These are phyloP conservation scores for Beauveria varroae DNA, from an alignment of 2,329 filamentous ascomycete species.

Conservation along the genomic window DNA sequence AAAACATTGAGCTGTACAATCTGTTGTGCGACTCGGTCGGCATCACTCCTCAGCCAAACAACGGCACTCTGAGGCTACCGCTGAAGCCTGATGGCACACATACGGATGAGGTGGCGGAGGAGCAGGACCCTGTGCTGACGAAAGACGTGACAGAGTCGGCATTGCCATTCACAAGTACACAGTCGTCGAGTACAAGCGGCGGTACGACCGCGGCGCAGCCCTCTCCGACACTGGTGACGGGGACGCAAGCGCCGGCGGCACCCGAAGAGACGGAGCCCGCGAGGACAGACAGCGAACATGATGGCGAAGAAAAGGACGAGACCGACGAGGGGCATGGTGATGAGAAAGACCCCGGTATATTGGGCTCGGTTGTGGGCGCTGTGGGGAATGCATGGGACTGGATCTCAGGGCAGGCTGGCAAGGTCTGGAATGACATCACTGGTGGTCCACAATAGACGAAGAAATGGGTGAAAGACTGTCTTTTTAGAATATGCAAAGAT, in stretches of 20 bases:
- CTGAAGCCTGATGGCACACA: slow-evolving; percentile 58
- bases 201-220: slow-evolving; percentile 9
- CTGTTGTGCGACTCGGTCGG: slow-evolving; percentile 84
- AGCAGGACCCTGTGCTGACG: slow-evolving; percentile 41
- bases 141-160: neutral
- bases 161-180: slow-evolving; percentile 1
- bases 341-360: neutral
- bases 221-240: neutral
- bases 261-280: neutral
- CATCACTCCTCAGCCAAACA: slow-evolving; percentile 68
- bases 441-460: neutral
- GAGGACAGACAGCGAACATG: neutral
- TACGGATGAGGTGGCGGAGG: slow-evolving; percentile 38
- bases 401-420: slow-evolving; percentile 12
- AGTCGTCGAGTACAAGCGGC: slow-evolving; percentile 9
- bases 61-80: slow-evolving; percentile 74
- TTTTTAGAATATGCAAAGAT: neutral
- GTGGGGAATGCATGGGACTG: slow-evolving; percentile 12
- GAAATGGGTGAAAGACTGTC: neutral
- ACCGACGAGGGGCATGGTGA: neutral
- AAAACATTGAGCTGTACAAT: slow-evolving; percentile 94
- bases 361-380: neutral
- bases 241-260: neutral
- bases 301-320: neutral
- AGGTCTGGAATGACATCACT: slow-evolving; percentile 7